Evolutionary conservation across 768 basidiomycete species (phyloP), one percentile per base, ranked within the genome.

Genomic region (Tricholoma terreum): DNA sequence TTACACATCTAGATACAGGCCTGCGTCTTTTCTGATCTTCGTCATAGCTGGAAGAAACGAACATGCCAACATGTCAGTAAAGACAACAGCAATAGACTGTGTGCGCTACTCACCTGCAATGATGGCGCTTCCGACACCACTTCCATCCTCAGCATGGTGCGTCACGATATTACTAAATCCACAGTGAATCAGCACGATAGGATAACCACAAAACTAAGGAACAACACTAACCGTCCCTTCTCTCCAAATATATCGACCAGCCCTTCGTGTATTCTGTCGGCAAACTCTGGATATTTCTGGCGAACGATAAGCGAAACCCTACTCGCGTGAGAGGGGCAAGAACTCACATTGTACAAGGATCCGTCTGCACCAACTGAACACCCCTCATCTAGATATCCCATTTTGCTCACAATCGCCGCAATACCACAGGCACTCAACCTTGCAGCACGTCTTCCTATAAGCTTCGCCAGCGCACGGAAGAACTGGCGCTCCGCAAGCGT

Each of bases 271-370:
- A 98, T 86, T 57, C 94, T 80, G 62, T 98, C 92, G 35, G 94
- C 84, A 68, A 98, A 99, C 36, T 89, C 85, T 31, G 97, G 97
- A 74, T 98, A 98, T 92, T 98, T 97, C 94, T 98, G 57, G 14
- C 50, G n/a, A 30, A 12, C 30, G 19, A 22, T 55, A 40, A n/a
- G 40, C n/a, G 52, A 31, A 10, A 38, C 21, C n/a, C 40, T 19
- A 35, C 24, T 36, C 8, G 6, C 10, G 17, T 38, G 10, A 36
- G 9, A 24, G 24, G 14, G 11, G 50, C 11, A 21, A 33, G 21
- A 4, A 76, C 88, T 59, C 59, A 94, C 94, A 66, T 95, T 96
- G 73, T 98, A 98, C 65, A 98, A 71, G n/a, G 87, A 90, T 3
- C 96, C 96, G 68, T 98, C 96, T 1, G 93, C 93, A 45, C 92